Percentiles rank a stretch among this genome's conserved stretches.
phyloP scores from a whole-genome alignment of 305 asterid genomes.

The Petunia hybrid region DNA sequence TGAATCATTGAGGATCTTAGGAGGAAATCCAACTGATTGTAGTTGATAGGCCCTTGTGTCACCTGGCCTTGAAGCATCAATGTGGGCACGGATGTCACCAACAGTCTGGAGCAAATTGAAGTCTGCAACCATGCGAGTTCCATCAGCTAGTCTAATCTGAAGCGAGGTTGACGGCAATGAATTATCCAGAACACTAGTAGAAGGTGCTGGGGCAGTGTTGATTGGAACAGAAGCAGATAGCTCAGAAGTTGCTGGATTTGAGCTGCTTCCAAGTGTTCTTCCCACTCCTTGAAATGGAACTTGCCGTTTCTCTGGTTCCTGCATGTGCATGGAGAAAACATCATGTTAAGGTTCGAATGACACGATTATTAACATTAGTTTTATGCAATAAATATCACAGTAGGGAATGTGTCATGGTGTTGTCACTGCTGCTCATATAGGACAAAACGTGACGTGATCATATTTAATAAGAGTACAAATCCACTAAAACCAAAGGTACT shows the following conservation, averaged over 20 bases:
- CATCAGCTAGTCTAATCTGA: conserved; percentile 90
- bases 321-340: conserved; percentile 30
- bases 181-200: conserved; percentile 61
- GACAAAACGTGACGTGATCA: not conserved
- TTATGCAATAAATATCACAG: not conserved
- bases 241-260: conserved; percentile 47
- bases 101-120: conserved; percentile 86
- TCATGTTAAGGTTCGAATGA: not conserved
- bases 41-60: conserved; percentile 65
- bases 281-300: conserved; percentile 77
- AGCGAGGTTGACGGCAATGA: conserved; percentile 84
- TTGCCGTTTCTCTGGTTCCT: conserved; percentile 68
- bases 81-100: conserved; percentile 71
- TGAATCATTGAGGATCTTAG: conserved; percentile 71
- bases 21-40: conserved; percentile 92
- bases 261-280: conserved; percentile 78
- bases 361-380: not conserved
- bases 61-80: conserved; percentile 77
- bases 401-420: not conserved
- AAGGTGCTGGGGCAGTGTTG: conserved; percentile 64
- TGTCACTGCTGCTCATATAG: not conserved
- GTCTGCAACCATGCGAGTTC: conserved; percentile 83
- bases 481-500: not conserved
- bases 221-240: conserved; percentile 46
- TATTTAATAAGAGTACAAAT: not conserved